Percentiles rank a stretch among this genome's conserved stretches.
phyloP scores from a whole-genome alignment of 1,284 basidiomycete species.

The Fistulinella staudtii region DNA sequence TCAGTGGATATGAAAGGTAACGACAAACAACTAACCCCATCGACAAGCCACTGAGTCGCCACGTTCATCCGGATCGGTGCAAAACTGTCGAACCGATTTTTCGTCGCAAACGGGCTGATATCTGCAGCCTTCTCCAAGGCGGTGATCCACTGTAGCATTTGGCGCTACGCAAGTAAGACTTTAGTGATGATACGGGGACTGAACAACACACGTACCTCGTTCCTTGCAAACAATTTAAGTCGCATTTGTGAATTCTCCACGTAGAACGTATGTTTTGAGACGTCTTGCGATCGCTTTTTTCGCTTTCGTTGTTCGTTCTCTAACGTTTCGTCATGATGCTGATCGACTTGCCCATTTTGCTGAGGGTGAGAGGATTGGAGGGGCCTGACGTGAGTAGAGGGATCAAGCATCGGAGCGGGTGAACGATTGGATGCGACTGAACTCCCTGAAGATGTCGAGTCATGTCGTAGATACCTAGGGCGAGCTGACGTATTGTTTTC shows the following conservation, averaged over 20 bases:
- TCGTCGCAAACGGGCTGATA: conserved; percentile 75
- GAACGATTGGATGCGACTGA: conserved; percentile 39
- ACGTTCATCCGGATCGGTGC: conserved; percentile 92
- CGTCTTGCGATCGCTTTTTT: conserved; percentile 47
- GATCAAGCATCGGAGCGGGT: conserved; percentile 61
- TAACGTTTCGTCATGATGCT: conserved; percentile 19
- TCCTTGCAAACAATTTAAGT: conserved; percentile 85
- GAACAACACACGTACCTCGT: conserved; percentile 53
- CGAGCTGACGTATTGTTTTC: conserved; percentile 1
- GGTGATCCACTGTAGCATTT: conserved; percentile 98
- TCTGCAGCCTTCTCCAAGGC: conserved; percentile 83
- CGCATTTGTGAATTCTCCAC: conserved; percentile 89
- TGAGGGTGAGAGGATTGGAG: conserved; percentile 28
- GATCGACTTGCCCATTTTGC: conserved; percentile 21
- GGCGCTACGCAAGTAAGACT: conserved; percentile 49
- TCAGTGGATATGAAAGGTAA: background rate
- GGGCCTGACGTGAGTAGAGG: conserved; percentile 68
- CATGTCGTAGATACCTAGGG: conserved; percentile 16
- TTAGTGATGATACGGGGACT: conserved; percentile 1
- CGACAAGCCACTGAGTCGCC: conserved; percentile 97
- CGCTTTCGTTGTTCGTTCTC: conserved; percentile 39
- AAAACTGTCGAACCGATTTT: conserved; percentile 91
- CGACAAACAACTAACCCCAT: conserved; percentile 63
- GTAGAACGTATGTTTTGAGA: conserved; percentile 92
- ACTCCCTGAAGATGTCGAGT: conserved; percentile 27